phyloP scores from a whole-genome alignment of 306 rosid genomes.

The Acmispon strigosus region DNA sequence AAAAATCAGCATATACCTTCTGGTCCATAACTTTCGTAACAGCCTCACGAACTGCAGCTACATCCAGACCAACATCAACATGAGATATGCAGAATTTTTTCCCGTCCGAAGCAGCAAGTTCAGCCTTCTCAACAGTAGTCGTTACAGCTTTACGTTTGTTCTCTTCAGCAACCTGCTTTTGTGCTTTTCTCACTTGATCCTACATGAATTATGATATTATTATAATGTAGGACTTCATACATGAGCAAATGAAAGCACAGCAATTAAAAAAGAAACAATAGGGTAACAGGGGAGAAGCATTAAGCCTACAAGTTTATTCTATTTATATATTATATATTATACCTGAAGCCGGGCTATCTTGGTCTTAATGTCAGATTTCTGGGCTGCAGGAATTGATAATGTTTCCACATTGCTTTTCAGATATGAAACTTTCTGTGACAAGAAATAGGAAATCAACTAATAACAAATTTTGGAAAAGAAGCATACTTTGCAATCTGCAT shows the following conservation, averaged over 20 bases:
- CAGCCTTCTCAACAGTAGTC: conserved; percentile 63
- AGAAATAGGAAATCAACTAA: background rate
- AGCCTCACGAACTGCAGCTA: conserved; percentile 95
- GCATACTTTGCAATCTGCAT: background rate
- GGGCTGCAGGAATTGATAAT: conserved; percentile 77
- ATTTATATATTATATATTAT: background rate
- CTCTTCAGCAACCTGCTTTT: conserved; percentile 81
- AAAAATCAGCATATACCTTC: conserved; percentile 43
- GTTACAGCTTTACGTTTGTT: conserved; percentile 71
- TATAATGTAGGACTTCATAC: background rate
- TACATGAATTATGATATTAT: conserved; percentile 17
- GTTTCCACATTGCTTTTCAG: conserved; percentile 76
- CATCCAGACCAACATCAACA: conserved; percentile 87
- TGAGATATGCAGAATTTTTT: conserved; percentile 66
- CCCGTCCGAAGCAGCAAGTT: conserved; percentile 59
- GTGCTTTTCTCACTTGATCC: conserved; percentile 80
- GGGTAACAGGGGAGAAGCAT: background rate
- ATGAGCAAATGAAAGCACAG: background rate
- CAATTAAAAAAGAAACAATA: background rate
- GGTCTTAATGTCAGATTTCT: conserved; percentile 69
- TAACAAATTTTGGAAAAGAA: background rate
- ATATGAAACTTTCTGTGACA: conserved; percentile 64
- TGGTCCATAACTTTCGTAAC: conserved; percentile 67
- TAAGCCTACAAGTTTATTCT: background rate
- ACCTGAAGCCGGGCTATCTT: conserved; percentile 79